Conservation (phyloP, 768 basidiomycete genomes). For the Porpolomopsis calyptriformis region DNA sequence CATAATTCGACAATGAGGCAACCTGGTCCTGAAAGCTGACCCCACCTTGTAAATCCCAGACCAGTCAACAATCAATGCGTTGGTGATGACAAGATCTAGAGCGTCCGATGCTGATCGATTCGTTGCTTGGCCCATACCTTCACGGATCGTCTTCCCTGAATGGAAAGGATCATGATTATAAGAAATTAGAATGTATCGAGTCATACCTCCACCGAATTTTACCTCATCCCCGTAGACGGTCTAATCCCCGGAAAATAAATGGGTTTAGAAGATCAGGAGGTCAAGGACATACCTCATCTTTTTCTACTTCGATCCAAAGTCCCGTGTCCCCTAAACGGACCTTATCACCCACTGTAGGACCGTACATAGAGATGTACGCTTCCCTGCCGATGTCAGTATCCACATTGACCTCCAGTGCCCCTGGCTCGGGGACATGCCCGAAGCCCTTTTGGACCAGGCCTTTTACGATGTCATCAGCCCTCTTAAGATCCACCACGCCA, state of each 20-base stretch:
- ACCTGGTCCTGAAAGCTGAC: background rate
- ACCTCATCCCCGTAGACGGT: constrained; percentile 92
- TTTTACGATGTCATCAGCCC: constrained; percentile 37
- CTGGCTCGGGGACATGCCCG: constrained; percentile 57
- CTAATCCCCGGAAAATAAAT: constrained; percentile 21
- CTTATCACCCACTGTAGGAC: constrained; percentile 86
- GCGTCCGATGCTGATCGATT: constrained; percentile 54
- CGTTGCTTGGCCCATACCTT: constrained; percentile 93
- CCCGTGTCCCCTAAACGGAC: constrained; percentile 81
- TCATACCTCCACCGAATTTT: constrained; percentile 89
- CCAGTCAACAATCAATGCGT: constrained; percentile 91
- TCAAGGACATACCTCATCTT: constrained; percentile 49
- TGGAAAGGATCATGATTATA: background rate
- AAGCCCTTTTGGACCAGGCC: constrained; percentile 53
- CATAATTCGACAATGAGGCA: background rate
- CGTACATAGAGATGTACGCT: constrained; percentile 87
- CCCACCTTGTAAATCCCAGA: constrained; percentile 85
- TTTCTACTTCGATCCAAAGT: constrained; percentile 89
- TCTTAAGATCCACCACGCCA: constrained; percentile 35
- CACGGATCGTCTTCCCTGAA: constrained; percentile 82
- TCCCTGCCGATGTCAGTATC: constrained; percentile 56
- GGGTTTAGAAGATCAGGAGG: background rate
- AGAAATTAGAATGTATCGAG: background rate
- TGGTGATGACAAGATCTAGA: constrained; percentile 90
- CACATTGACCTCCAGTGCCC: constrained; percentile 36